Evolutionary conservation across 495 filamentous ascomycete genomes (phyloP).

Genomic region (Penicillium paxilli): DNA sequence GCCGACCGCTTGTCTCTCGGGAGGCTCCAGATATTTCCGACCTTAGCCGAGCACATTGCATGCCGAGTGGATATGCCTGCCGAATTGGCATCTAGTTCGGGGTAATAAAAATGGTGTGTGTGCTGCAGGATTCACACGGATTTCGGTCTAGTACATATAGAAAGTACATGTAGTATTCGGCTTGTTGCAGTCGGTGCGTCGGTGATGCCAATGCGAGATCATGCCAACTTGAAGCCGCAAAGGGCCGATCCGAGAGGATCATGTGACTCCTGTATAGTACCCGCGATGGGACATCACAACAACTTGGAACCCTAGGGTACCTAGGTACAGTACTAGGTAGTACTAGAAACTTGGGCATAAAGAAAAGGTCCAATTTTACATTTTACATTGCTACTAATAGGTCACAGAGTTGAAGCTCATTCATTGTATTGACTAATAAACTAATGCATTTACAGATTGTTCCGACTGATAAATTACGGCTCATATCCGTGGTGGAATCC

Average conservation of each 20-base stretch:
- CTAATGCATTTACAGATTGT: slow-evolving; percentile 26
- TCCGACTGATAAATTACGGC: slow-evolving; percentile 56
- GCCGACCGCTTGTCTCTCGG: slow-evolving; percentile 3
- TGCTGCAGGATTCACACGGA: neutral
- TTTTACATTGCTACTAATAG: no score
- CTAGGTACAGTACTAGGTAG: no score
- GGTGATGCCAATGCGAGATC: neutral
- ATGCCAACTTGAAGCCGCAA: neutral
- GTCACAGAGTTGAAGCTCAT: neutral
- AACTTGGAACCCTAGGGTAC: no score
- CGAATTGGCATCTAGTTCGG: neutral
- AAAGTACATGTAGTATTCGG: neutral
- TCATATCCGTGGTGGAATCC: slow-evolving; percentile 36
- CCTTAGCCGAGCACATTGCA: slow-evolving; percentile 20
- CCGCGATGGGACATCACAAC: no score
- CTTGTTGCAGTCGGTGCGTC: neutral
- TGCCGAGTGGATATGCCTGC: slow-evolving; percentile 10
- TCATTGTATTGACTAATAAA: neutral
- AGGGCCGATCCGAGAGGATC: neutral
- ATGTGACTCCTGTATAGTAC: no score
- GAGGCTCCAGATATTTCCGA: slow-evolving; percentile 29
- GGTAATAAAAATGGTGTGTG: neutral
- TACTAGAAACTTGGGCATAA: no score
- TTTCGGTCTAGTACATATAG: slow-evolving; percentile 10
- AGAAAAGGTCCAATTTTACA: no score